A percentile compares a stretch with the other conserved stretches of the same genome.
phyloP scores from a whole-genome alignment of 192 early-diverging fungal genomes.

The Chytriomyces sp. region DNA sequence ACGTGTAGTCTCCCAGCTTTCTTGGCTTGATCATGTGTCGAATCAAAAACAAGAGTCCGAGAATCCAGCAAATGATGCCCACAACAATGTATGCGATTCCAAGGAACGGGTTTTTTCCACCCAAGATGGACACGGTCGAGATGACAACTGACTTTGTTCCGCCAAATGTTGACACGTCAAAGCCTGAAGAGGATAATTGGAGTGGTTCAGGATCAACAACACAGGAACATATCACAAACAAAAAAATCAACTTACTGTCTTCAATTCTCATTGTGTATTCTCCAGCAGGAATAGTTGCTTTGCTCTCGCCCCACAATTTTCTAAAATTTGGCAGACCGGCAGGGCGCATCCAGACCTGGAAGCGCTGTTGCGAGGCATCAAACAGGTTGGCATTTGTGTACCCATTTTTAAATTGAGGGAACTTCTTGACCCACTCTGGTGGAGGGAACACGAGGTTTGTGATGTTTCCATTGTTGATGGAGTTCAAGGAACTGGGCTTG shows the following conservation, averaged over 20 bases:
- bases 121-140: conserved; percentile 91
- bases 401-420: conserved; percentile 56
- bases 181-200: conserved; percentile 61
- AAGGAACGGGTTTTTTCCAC: conserved; percentile 96
- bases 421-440: conserved; percentile 79
- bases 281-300: conserved; percentile 65
- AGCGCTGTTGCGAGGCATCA: conserved; percentile 70
- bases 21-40: conserved; percentile 95
- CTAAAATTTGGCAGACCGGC: conserved; percentile 95
- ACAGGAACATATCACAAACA: conserved; percentile 23
- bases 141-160: conserved; percentile 96
- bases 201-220: background rate
- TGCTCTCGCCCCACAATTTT: conserved; percentile 85
- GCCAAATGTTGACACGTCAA: conserved; percentile 81
- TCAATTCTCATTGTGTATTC: conserved; percentile 75
- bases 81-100: conserved; percentile 94
- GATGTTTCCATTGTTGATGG: conserved; percentile 40
- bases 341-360: conserved; percentile 99
- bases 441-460: conserved; percentile 72
- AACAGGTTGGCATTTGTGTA: conserved; percentile 64
- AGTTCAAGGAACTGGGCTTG: conserved; percentile 11
- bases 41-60: conserved; percentile 86
- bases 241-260: conserved; percentile 70
- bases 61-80: conserved; percentile 85
- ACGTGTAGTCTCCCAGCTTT: conserved; percentile 95